These are phyloP conservation scores for Cordyceps tenuipes DNA, from an alignment of 2,329 filamentous ascomycete genomes.

Conservation along the genomic window DNA sequence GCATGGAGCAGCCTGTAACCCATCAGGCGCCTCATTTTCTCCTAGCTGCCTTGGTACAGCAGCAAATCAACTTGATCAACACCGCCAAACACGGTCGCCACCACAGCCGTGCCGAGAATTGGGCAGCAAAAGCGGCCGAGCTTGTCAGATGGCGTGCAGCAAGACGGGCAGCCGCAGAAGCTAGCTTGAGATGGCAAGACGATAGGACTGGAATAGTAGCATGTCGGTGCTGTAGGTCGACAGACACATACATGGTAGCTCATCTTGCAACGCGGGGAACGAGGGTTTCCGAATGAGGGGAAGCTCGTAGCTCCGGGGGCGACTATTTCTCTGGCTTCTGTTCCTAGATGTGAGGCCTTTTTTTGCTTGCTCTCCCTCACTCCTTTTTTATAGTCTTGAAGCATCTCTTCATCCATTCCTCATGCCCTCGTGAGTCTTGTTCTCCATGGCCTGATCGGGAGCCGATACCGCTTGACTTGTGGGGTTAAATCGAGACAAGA, in stretches of 20 bases:
- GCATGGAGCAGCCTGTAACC: background rate
- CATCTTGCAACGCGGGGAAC: conserved; percentile 4
- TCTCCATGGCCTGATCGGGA: background rate
- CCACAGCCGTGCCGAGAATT: background rate
- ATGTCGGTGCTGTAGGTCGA: too few relatives aligned
- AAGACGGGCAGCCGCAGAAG: background rate
- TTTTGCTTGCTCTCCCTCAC: background rate
- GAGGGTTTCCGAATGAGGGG: conserved; percentile 8
- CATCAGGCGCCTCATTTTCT: background rate
- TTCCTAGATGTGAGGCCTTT: background rate
- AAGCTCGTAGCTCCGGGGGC: background rate
- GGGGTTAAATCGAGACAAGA: conserved; percentile 1
- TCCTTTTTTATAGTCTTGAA: background rate
- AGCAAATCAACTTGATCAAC: background rate
- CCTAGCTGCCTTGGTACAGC: background rate
- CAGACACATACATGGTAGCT: conserved; percentile 3
- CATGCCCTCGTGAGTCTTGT: background rate
- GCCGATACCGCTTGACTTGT: conserved; percentile 11
- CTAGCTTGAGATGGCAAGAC: background rate
- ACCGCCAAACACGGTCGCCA: background rate
- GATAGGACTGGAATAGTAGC: background rate
- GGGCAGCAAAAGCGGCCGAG: conserved; percentile 5
- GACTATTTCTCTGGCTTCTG: background rate
- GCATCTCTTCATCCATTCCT: background rate
- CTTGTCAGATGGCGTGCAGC: background rate